Conservation (phyloP, 164 flowering plant genomes). For the Protea cynaroides region DNA sequence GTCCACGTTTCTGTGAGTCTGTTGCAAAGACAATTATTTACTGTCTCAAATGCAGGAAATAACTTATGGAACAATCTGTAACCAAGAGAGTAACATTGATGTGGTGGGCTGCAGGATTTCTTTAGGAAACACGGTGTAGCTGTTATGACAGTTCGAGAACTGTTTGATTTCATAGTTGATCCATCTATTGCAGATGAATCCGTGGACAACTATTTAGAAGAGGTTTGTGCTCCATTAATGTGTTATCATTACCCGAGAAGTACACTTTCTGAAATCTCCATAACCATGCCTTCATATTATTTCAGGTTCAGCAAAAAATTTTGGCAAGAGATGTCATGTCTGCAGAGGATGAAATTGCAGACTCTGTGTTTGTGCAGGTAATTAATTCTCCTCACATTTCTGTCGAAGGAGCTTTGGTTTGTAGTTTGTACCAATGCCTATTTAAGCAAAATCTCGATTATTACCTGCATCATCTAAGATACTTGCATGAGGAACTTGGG, state of each 20-base stretch:
- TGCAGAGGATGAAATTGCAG: slow-evolving; percentile 91
- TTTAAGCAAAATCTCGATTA: no score
- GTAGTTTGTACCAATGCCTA: no score
- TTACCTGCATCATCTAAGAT: no score
- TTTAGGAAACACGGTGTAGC: slow-evolving; percentile 88
- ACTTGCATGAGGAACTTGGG: no score
- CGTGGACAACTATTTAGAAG: slow-evolving; percentile 76
- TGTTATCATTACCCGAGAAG: background rate
- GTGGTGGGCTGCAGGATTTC: slow-evolving; percentile 61
- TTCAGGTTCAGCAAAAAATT: slow-evolving; percentile 73
- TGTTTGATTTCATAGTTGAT: slow-evolving; percentile 94
- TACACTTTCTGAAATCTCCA: background rate
- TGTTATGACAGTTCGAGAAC: slow-evolving; percentile 85
- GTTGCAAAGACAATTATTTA: background rate
- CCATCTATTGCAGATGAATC: slow-evolving; percentile 70
- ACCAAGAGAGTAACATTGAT: background rate
- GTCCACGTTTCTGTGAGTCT: slow-evolving; percentile 81
- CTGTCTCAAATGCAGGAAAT: background rate
- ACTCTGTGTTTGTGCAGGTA: slow-evolving; percentile 86
- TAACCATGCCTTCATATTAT: background rate
- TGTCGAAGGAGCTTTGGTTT: no score
- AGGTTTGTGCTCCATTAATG: slow-evolving; percentile 36
- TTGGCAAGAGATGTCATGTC: slow-evolving; percentile 50
- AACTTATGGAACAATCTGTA: no score
- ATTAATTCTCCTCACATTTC: background rate